A percentile compares a stretch with the other conserved stretches of the same genome.
Conservation (phyloP, 2,329 filamentous ascomycete species). For the Rutstroemia sp. region DNA sequence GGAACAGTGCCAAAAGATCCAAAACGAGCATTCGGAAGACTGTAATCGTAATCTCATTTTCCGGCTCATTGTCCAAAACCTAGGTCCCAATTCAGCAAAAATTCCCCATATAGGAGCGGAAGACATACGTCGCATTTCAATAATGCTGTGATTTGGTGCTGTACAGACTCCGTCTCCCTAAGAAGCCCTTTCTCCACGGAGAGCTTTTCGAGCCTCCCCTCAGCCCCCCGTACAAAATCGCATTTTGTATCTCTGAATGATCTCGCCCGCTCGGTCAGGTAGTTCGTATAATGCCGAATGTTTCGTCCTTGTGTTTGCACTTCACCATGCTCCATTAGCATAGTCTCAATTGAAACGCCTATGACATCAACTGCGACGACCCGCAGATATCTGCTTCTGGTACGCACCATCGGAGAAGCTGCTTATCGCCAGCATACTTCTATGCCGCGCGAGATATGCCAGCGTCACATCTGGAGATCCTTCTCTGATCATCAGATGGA, state of each 20-base stretch:
- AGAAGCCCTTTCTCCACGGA: conserved; percentile 87
- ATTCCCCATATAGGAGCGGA: background rate
- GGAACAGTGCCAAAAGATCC: conserved; percentile 83
- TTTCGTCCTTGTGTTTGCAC: conserved; percentile 93
- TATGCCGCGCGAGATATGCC: conserved; percentile 73
- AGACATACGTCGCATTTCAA: conserved; percentile 81
- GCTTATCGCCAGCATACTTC: conserved; percentile 78
- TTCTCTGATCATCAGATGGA: conserved; percentile 96
- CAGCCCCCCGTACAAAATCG: conserved; percentile 81
- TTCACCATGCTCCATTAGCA: conserved; percentile 39
- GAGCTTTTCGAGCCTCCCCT: conserved; percentile 75
- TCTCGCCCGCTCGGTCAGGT: conserved; percentile 73
- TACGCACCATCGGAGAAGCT: conserved; percentile 82
- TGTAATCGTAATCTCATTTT: conserved; percentile 94
- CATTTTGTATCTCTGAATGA: conserved; percentile 78
- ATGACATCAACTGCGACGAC: conserved; percentile 11
- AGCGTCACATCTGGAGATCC: conserved; percentile 85
- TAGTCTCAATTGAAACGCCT: conserved; percentile 17
- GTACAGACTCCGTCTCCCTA: conserved; percentile 84
- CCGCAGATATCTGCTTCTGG: background rate
- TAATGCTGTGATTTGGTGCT: conserved; percentile 77
- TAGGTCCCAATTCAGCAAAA: conserved; percentile 32
- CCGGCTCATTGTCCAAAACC: conserved; percentile 80
- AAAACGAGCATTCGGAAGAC: conserved; percentile 88
- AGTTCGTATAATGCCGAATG: conserved; percentile 84